Percentiles rank a stretch among this genome's conserved stretches.
These are phyloP conservation scores for Parathielavia hyrcaniae DNA, from an alignment of 495 filamentous ascomycete genomes.

Conservation along the genomic window DNA sequence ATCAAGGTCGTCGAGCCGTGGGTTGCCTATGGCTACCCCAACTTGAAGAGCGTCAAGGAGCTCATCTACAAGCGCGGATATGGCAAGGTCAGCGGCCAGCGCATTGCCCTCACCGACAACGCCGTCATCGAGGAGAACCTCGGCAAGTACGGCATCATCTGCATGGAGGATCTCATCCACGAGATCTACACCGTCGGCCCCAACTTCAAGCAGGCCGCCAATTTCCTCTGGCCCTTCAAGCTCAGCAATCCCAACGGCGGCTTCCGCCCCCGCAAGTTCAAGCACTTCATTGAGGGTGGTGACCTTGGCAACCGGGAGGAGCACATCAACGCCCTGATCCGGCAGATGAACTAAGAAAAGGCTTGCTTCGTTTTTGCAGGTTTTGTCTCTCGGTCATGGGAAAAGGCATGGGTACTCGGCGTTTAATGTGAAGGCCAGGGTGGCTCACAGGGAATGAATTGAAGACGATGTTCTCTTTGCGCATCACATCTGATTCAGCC, in stretches of 20 bases:
- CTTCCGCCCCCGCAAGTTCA: slow-evolving; percentile 94
- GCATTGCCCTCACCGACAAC: slow-evolving; percentile 95
- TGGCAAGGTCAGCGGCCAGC: slow-evolving; percentile 95
- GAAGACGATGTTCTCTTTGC: slow-evolving; percentile 26
- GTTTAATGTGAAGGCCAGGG: slow-evolving; percentile 26
- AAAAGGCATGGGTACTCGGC: slow-evolving; percentile 34
- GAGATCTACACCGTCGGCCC: slow-evolving; percentile 98
- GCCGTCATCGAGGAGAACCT: slow-evolving; percentile 91
- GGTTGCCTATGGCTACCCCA: slow-evolving; percentile 98
- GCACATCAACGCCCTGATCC: slow-evolving; percentile 92
- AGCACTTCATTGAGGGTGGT: slow-evolving; percentile 98
- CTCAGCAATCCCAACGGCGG: slow-evolving; percentile 94
- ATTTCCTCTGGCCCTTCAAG: slow-evolving; percentile 99
- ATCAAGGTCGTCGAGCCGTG: slow-evolving; percentile 95
- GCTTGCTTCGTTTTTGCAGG: slow-evolving; percentile 25
- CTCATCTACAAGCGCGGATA: slow-evolving; percentile 99
- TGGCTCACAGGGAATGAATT: slow-evolving; percentile 32
- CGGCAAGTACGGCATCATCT: slow-evolving; percentile 98
- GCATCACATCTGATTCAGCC: slow-evolving; percentile 19
- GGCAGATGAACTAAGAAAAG: slow-evolving; percentile 93
- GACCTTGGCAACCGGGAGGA: slow-evolving; percentile 98
- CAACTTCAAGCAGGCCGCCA: slow-evolving; percentile 99
- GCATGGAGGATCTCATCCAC: slow-evolving; percentile 98
- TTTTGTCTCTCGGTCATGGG: slow-evolving; percentile 35
- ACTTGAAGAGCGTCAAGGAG: slow-evolving; percentile 97